Evolutionary conservation across 2,329 filamentous ascomycete species (phyloP), one percentile per base, ranked within the genome.

Genomic region (Coniochaeta sp.): DNA sequence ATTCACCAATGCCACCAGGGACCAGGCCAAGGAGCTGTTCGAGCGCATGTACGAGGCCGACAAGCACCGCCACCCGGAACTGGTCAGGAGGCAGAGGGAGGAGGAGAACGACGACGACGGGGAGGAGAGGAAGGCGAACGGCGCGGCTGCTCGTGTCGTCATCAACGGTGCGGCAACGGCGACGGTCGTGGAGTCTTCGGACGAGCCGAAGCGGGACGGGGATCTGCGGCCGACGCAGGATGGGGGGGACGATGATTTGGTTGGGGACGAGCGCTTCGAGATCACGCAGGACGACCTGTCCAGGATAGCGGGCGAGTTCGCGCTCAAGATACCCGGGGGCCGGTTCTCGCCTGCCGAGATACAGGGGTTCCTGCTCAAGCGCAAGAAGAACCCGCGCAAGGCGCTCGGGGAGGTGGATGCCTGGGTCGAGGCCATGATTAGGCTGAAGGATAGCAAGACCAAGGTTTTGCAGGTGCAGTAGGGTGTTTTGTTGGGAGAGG

Each of bases 301-400:
- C 7, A 62, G 59, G 3, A 72, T 86, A 17, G 80, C 83, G 0
- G 63, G 64, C 6, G 66, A 75, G 33, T 89, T 89, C 65, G 78
- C 80, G 1, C 64, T 71, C 1, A 73, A 77, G 59, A 79, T 89
- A n/a, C 82, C 83, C 0, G 72, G 77, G n/a, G 73, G 71, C 1
- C 70, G 73, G 47, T 80, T 87, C 62, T 81, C 78, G 26, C 84
- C 86, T 0, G 86, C 86, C 0, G 81, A 88, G 70, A 81, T 89
- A 47, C 85, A 88, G 69, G 85, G 85, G 0, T 89, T 86, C 69
- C 67, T 89, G 61, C 73, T 88, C 54, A 86, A 84, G 71, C 74
- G 83, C 50, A 88, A 87, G 73, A 82, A 81, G 73, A 76, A 79
- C 38, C 85, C 85, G 7, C 72, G 74, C 11, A 75, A 77, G 65